Evolutionary conservation across 768 basidiomycete species (phyloP).

Genomic region (Termitomyces sp.): DNA sequence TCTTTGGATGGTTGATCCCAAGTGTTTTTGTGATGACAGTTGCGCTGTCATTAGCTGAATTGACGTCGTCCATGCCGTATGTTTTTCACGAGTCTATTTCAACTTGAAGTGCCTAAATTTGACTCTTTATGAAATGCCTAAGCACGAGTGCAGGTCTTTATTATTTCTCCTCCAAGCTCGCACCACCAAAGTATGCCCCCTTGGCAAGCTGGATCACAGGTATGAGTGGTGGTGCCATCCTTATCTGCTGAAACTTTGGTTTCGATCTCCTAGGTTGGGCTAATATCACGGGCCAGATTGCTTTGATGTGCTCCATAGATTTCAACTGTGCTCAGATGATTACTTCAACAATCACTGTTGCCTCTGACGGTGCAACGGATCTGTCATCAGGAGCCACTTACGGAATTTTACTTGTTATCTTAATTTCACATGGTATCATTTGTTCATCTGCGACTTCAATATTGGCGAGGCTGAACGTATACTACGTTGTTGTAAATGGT

Average conservation of each 20-base stretch:
- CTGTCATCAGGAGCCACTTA: constrained; percentile 60
- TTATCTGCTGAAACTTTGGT: not conserved
- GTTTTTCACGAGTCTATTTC: constrained; percentile 16
- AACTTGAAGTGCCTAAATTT: not conserved
- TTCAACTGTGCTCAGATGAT: constrained; percentile 80
- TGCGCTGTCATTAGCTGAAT: constrained; percentile 68
- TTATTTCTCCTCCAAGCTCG: constrained; percentile 74
- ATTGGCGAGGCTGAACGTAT: constrained; percentile 63
- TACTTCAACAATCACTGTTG: constrained; percentile 61
- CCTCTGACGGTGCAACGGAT: constrained; percentile 45
- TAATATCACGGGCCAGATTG: constrained; percentile 61
- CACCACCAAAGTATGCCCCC: constrained; percentile 54
- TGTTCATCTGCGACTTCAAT: constrained; percentile 66
- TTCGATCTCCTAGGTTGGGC: constrained; percentile 46
- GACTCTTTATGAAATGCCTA: not conserved
- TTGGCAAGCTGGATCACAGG: constrained; percentile 64
- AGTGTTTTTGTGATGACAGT: constrained; percentile 62
- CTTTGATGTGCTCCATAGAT: constrained; percentile 71
- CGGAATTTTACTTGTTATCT: constrained; percentile 59
- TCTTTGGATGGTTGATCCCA: constrained; percentile 75
- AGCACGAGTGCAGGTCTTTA: constrained; percentile 78
- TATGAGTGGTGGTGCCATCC: not conserved
- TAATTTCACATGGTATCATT: constrained; percentile 63
- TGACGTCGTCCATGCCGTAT: constrained; percentile 74
- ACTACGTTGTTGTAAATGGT: constrained; percentile 66